Evolutionary conservation across 2,329 filamentous ascomycete species (phyloP).

Genomic region (Tolypocladium endophyticum): DNA sequence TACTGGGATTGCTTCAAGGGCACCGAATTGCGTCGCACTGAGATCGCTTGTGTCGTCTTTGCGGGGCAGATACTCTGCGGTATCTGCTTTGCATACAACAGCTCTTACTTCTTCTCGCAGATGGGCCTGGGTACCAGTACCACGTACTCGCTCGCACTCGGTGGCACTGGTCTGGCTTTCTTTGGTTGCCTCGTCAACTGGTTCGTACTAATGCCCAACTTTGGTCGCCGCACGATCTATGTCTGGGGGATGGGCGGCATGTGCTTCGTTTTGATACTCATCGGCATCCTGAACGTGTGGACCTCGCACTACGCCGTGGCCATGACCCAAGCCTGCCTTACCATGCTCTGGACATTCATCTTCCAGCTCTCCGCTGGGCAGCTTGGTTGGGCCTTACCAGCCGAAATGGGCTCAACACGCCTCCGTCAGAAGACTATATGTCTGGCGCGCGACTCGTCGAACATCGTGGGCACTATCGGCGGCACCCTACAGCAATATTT

Average conservation of each 20-base stretch:
- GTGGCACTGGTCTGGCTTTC: conserved; percentile 26
- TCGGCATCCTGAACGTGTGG: conserved; percentile 27
- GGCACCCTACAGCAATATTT: conserved; percentile 20
- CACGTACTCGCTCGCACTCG: conserved; percentile 26
- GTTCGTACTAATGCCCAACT: conserved; percentile 25
- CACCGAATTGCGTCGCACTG: conserved; percentile 26
- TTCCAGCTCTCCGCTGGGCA: conserved; percentile 27
- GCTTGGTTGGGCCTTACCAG: conserved; percentile 21
- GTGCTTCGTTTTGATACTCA: conserved; percentile 23
- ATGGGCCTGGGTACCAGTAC: conserved; percentile 17
- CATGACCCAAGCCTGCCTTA: conserved; percentile 24
- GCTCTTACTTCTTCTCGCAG: conserved; percentile 30
- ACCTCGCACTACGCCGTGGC: too few species aligned
- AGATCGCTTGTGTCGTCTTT: conserved; percentile 24
- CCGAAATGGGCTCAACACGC: conserved; percentile 19
- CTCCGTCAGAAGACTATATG: conserved; percentile 22
- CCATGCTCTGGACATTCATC: conserved; percentile 21
- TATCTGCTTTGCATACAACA: conserved; percentile 25
- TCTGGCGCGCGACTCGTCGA: conserved; percentile 16
- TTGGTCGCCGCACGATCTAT: conserved; percentile 34
- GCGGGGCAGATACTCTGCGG: conserved; percentile 24
- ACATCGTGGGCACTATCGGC: conserved; percentile 10
- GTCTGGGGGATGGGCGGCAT: conserved; percentile 32
- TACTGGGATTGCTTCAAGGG: conserved; percentile 34
- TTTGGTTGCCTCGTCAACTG: conserved; percentile 34